Evolutionary conservation across 2,329 filamentous ascomycete genomes (phyloP), one percentile per base, ranked within the genome.

Genomic region (Tolypocladium sp.): DNA sequence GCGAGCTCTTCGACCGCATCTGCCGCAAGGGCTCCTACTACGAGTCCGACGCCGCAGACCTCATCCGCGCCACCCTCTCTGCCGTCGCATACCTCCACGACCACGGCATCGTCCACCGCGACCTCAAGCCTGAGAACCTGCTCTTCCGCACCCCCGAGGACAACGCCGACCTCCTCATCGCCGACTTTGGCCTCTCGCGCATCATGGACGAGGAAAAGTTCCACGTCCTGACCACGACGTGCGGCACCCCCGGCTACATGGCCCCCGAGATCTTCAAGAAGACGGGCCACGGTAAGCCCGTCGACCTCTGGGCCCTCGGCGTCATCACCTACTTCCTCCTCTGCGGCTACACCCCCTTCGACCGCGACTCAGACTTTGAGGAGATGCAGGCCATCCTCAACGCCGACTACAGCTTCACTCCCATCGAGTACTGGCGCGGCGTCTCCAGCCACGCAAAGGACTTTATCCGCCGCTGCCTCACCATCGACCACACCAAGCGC

Each of bases 161-260:
- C 74, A 97, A 97, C 69, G 92, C 94, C 55, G 94, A 99, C 75
- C 82, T 99, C 37, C 79, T 99, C 60, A 99, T 99, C 71, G 94
- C 94, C 62, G 94, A 99, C 73, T 99, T 99, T 74, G 94, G 94
- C 12, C 80, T 99, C 56, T 94, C 89, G 33, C 86, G 94, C 60
- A 97, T 99, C 76, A 97, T 99, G 93, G 94, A 99, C 70, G 94
- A 97, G 76, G 92, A 97, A 75, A 91, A 96, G 71, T 97, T 97
- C 74, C 94, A 97, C 71, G 93, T 97, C 37, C 79, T 99, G 63
- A 99, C 94, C 13, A 99, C 94, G 0, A 99, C 94, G 1, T 99
- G 94, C 72, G 94, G 94, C 61, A 99, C 94, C 1, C 94, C 94
- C 4, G 94, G 94, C 55, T 99, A 99, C 76, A 99, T 99, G 94